These are phyloP conservation scores for Hypoxylon lienhwacheense DNA, from an alignment of 495 filamentous ascomycete species.

Conservation along the genomic window DNA sequence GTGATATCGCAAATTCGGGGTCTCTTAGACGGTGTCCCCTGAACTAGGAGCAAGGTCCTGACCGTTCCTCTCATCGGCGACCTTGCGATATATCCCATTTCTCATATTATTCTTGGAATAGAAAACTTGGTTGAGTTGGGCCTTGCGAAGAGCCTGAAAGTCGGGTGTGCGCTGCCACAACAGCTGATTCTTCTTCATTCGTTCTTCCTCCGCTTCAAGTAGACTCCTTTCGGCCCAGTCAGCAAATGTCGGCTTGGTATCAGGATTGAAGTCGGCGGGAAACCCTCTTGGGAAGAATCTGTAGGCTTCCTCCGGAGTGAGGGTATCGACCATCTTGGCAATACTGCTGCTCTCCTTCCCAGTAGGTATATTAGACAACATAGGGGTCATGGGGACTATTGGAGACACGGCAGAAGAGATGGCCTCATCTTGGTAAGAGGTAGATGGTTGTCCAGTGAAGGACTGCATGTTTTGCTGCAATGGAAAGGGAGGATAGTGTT, in stretches of 20 bases:
- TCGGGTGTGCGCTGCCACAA: not conserved
- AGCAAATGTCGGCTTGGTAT: slow-evolving; percentile 13
- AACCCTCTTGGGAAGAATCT: slow-evolving; percentile 29
- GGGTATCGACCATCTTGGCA: slow-evolving; percentile 24
- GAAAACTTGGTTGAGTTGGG: slow-evolving; percentile 36
- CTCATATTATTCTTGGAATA: slow-evolving; percentile 39
- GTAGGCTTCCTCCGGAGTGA: slow-evolving; percentile 15
- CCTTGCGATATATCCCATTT: slow-evolving; percentile 27
- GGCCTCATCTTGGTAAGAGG: slow-evolving; percentile 1
- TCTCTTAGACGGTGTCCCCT: too few relatives aligned
- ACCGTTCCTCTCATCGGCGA: slow-evolving; percentile 34
- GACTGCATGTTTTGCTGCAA: slow-evolving; percentile 3
- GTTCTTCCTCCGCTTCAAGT: not conserved
- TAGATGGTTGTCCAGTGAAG: not conserved
- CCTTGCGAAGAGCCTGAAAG: slow-evolving; percentile 9
- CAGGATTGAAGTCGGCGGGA: slow-evolving; percentile 27
- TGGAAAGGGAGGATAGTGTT: slow-evolving; percentile 1
- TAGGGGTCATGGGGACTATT: not conserved
- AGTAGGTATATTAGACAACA: not conserved
- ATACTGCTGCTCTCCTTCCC: not conserved
- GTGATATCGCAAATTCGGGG: slow-evolving; percentile 21
- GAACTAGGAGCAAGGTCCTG: slow-evolving; percentile 37
- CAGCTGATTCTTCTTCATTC: not conserved
- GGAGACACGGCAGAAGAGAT: slow-evolving; percentile 1
- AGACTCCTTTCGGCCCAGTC: slow-evolving; percentile 25